phyloP scores from a whole-genome alignment of 345 rosid genomes.

The Euphorbia lathyris region DNA sequence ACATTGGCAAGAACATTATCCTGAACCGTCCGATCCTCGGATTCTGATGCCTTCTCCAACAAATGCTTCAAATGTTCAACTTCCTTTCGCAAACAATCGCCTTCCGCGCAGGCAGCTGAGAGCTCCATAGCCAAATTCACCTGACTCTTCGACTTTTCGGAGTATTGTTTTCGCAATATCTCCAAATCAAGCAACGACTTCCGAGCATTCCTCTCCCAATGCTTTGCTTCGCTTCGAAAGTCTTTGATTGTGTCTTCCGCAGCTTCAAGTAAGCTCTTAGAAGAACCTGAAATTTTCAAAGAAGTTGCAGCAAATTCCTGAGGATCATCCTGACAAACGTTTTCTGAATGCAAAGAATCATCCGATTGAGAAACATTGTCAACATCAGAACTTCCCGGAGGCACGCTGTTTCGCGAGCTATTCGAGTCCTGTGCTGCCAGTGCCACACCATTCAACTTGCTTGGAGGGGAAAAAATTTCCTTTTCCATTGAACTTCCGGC shows the following conservation, averaged over 20 bases:
- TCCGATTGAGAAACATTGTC: conserved; percentile 32
- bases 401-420: conserved; percentile 19
- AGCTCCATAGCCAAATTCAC: conserved; percentile 39
- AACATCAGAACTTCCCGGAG: conserved; percentile 6
- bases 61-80: conserved; percentile 37
- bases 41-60: conserved; percentile 25
- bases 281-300: conserved; percentile 28
- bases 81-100: conserved; percentile 44
- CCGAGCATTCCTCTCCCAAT: conserved; percentile 53
- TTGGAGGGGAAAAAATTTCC: conserved; percentile 15
- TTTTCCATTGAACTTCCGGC: conserved; percentile 25
- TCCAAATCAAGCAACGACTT: conserved; percentile 49
- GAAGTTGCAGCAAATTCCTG: conserved; percentile 20
- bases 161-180: conserved; percentile 36
- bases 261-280: conserved; percentile 41
- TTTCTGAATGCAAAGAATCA: conserved; percentile 20
- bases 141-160: conserved; percentile 41
- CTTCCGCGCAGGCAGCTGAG: conserved; percentile 40
- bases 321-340: conserved; percentile 23
- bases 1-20: conserved; percentile 14
- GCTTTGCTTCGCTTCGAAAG: conserved; percentile 43
- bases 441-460: conserved; percentile 10
- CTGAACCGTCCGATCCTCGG: conserved; percentile 27
- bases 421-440: conserved; percentile 21
- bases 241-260: conserved; percentile 50